Evolutionary conservation across 345 rosid genomes (phyloP), one percentile per base, ranked within the genome.

Genomic region (Eucalyptus microcorys): DNA sequence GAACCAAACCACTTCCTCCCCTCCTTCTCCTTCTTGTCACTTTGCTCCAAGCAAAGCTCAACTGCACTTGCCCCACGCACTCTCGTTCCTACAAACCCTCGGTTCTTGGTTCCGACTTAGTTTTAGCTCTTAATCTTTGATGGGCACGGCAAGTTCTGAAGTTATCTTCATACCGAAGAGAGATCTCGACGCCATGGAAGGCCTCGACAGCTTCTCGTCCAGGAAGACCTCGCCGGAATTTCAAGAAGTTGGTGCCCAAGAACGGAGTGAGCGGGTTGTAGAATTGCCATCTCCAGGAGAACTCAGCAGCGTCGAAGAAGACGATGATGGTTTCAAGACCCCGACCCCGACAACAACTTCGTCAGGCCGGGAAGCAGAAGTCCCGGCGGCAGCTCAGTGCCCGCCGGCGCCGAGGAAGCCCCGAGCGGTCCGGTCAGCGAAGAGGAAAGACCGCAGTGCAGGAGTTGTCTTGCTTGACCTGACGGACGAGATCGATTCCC

Each of bases 321-420:
- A 88, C 1, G 91, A 89, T 19, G 92, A 89, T 43, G 97, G 95
- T 66, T 92, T 91, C 92, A 93, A 92, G 94, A 97, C 97, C 89
- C 98, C 99, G 22, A 94, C 93, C 27, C 94, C 94, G 80, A 76
- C 84, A 5, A 22, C 14, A 2, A 55, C 61, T 26, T 55, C 84
- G 27, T 76, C 30, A 6, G 47, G 84, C 55, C 83, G 76, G 95
- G 93, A 45, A 92, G 92, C 27, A 91, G 87, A 89, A 93, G 91
- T 10, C 95, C 94, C 24, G 2, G 86, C 52, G 11, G 45, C 89
- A n/a, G 90, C 84, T 48, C 91, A 88, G 71, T 93, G 95, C 49
- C 98, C 98, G 50, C 94, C 95, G 49, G 95, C 97, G 5, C 90
- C 90, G n/a, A 79, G 88, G 37, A 89, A 86, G 83, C 55, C 90